Evolutionary conservation across 1,139 yeast species (phyloP).

Genomic region (Saccharomycopsis phalli): DNA sequence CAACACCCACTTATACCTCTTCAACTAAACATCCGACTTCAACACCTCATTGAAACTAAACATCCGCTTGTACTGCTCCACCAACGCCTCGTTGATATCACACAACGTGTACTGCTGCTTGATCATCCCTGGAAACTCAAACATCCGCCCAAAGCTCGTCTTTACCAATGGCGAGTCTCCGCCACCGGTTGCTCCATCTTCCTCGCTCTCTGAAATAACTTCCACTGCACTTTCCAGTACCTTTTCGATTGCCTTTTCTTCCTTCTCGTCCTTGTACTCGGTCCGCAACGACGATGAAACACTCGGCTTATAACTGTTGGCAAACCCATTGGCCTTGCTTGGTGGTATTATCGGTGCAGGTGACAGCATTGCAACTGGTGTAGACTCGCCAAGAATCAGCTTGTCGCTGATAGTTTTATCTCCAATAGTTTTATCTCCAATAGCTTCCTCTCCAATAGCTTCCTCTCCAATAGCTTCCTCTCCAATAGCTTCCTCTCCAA

Average conservation of each 20-base stretch:
- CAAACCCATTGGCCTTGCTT: background rate
- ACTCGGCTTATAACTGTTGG: constrained; percentile 12
- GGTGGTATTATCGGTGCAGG: no score
- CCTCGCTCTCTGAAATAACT: background rate
- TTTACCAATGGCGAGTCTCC: constrained; percentile 5
- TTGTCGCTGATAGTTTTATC: no score
- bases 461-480: no score
- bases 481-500: no score
- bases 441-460: no score
- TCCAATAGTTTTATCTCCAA: no score
- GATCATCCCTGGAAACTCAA: constrained; percentile 9
- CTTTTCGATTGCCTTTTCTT: background rate
- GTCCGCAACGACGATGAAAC: constrained; percentile 10
- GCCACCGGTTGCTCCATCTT: background rate
- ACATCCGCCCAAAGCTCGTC: constrained; percentile 4
- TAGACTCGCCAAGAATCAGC: no score
- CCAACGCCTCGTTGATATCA: constrained; percentile 14
- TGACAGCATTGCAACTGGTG: no score
- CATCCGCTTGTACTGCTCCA: constrained; percentile 10
- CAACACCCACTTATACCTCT: no score
- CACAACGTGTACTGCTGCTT: constrained; percentile 10
- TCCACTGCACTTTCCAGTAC: background rate
- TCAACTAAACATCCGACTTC: no score
- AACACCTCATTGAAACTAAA: constrained; percentile 6
- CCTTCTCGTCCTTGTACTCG: constrained; percentile 3